Percentiles rank a stretch among this genome's conserved stretches.
These are phyloP conservation scores for Gnetum montanum DNA, from an alignment of 75 land plant species.

Conservation along the genomic window DNA sequence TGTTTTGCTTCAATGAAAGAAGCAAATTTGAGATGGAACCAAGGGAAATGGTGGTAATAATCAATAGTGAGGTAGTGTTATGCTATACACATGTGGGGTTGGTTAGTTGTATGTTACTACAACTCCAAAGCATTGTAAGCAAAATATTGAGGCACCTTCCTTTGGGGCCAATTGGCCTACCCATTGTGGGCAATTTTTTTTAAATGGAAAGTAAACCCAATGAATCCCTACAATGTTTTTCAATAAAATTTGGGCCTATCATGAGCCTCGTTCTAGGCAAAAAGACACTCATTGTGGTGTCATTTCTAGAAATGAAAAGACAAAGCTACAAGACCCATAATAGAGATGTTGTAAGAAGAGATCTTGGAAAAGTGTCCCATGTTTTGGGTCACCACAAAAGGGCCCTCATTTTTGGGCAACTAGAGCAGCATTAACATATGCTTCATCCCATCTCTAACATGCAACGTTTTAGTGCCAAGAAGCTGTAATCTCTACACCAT, in stretches of 20 bases:
- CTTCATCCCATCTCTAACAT: conserved; percentile 6
- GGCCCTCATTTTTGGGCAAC: conserved; percentile 9
- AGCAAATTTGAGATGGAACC: too few relatives aligned
- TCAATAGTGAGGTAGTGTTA: too few relatives aligned
- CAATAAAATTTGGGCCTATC: neutral
- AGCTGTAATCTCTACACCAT: conserved; percentile 5
- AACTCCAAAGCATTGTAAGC: too few relatives aligned
- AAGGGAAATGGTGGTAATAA: too few relatives aligned
- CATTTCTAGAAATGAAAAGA: conserved; percentile 10
- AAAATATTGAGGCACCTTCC: too few relatives aligned
- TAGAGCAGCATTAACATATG: conserved; percentile 6
- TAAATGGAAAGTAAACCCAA: neutral
- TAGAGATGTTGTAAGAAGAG: conserved; percentile 9
- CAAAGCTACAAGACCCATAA: conserved; percentile 20
- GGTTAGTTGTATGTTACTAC: too few relatives aligned
- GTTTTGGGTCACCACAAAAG: neutral
- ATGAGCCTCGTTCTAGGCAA: too few relatives aligned
- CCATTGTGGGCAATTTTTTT: neutral
- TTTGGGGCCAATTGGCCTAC: neutral
- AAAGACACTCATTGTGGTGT: conserved; percentile 14
- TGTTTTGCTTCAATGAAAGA: too few relatives aligned
- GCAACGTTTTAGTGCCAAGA: conserved; percentile 13
- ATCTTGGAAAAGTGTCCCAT: neutral
- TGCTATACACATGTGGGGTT: too few relatives aligned
- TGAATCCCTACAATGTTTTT: neutral